Percentiles rank a stretch among this genome's conserved stretches.
Conservation (phyloP, 23 red algal species). For the Pyropia yezoensis region DNA sequence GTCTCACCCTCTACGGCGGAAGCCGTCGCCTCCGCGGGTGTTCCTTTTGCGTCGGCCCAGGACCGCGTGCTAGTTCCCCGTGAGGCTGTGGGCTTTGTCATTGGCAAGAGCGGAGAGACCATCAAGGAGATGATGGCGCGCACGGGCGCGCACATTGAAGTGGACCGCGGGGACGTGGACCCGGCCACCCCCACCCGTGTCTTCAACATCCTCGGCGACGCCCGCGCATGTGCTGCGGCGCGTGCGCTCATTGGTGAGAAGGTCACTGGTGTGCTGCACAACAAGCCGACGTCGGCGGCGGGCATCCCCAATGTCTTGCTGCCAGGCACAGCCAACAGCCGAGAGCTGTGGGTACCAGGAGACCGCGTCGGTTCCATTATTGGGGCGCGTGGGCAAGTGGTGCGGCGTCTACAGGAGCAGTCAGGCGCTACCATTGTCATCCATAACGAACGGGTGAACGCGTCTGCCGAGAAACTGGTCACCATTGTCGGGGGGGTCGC, state of each 20-base stretch:
- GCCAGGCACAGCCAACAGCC: background rate
- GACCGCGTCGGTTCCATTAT: conserved; percentile 75
- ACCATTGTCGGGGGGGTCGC: conserved; percentile 53
- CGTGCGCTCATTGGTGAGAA: conserved; percentile 60
- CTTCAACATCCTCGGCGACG: conserved; percentile 41
- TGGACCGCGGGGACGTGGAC: conserved; percentile 60
- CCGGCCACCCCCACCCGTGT: conserved; percentile 36
- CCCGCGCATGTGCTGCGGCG: conserved; percentile 15
- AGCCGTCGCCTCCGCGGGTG: too few species aligned
- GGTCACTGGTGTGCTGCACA: conserved; percentile 56
- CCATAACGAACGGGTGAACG: conserved; percentile 56
- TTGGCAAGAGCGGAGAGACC: conserved; percentile 73
- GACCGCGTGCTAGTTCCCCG: conserved; percentile 29
- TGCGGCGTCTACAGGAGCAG: conserved; percentile 63
- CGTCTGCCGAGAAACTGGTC: conserved; percentile 51
- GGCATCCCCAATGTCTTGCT: conserved; percentile 2
- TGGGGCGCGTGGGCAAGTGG: conserved; percentile 58
- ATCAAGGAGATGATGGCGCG: conserved; percentile 51
- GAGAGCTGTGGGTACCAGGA: conserved; percentile 74
- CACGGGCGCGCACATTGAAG: conserved; percentile 51
- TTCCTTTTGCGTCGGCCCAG: too few species aligned
- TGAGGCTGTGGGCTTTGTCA: conserved; percentile 70
- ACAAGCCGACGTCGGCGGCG: conserved; percentile 31
- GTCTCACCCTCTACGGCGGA: too few species aligned
- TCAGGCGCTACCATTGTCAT: conserved; percentile 63